Evolutionary conservation across 106 monocot species (phyloP), one percentile per base, ranked within the genome.

Genomic region (Acorus gramineus): DNA sequence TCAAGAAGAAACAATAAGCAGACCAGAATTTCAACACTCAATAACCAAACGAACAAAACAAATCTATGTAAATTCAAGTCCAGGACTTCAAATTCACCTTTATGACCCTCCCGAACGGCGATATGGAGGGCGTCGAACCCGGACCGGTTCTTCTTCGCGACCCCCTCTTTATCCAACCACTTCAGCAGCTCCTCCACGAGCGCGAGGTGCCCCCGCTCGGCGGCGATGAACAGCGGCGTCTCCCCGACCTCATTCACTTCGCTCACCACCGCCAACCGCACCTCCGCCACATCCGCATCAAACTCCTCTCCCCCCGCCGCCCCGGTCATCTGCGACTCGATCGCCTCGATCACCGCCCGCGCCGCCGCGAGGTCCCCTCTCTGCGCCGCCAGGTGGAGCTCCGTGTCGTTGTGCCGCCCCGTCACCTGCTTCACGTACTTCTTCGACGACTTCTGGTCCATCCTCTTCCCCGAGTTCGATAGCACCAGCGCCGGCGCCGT

Each of bases 361-460:
- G 77, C 76, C 2, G 60, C 76, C 3, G 59, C 68, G 49, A 81
- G 76, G 55, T 81, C 81, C 44, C 76, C 81, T 6, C 71, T 65
- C 55, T 72, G 72, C 12, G 81, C 81, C 10, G 81, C 76, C 44
- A 81, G 67, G 64, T 81, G 81, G 44, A 81, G 81, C 68, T 76
- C 81, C 9, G 81, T 81, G 60, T 81, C 72, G 72, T 81, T 81
- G 68, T 77, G 81, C 64, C 77, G 67, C 13, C 81, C 81, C 5
- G 81, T 81, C 68, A 81, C 81, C 77, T 81, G 81, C 67, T 81
- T 81, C 46, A 81, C 76, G 55, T 77, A 81, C 59, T 79, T 79
- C 81, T 77, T 81, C 77, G 64, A 72, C 68, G 73, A 57, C 13
- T 53, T 44, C 53, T 53, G 47, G 3, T 71, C 71, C 54, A 71